Percentiles rank a stretch among this genome's conserved stretches.
phyloP scores from a whole-genome alignment of 2,329 filamentous ascomycete species.

The Ceratocystis colombiana region DNA sequence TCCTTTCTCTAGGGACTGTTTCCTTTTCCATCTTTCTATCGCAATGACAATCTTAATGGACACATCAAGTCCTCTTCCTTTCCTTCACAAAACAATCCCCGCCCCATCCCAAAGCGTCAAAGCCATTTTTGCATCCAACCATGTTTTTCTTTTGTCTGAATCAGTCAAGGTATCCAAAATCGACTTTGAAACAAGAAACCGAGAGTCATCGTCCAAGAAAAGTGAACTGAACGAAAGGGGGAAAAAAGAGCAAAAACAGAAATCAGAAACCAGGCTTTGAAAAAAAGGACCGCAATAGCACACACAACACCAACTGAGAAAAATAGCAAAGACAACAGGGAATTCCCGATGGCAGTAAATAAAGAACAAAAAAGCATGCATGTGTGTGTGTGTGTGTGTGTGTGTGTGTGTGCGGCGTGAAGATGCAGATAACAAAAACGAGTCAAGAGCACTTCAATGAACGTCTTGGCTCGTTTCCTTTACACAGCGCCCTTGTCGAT shows the following conservation, averaged over 20 bases:
- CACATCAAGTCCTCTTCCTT: too few species aligned
- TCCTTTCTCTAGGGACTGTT: not conserved
- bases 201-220: constrained; percentile 8
- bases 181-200: constrained; percentile 13
- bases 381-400: too few species aligned
- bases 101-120: not conserved
- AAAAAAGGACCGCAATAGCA: too few species aligned
- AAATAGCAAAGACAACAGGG: constrained; percentile 4
- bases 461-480: constrained; percentile 3
- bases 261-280: not conserved
- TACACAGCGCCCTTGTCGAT: constrained; percentile 76
- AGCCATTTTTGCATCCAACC: not conserved
- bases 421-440: not conserved
- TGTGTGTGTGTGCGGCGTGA: not conserved
- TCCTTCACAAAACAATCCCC: too few species aligned
- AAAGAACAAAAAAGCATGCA: too few species aligned
- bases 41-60: too few species aligned
- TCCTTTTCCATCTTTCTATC: too few species aligned
- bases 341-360: too few species aligned
- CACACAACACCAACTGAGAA: not conserved
- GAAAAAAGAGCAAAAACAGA: constrained; percentile 4
- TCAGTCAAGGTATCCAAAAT: constrained; percentile 15
- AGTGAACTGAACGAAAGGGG: not conserved
- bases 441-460: not conserved
- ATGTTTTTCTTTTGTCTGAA: constrained; percentile 8